These are phyloP conservation scores for Globisporangium acanthophoron DNA, from an alignment of 352 stramenopile species.

Conservation along the genomic window DNA sequence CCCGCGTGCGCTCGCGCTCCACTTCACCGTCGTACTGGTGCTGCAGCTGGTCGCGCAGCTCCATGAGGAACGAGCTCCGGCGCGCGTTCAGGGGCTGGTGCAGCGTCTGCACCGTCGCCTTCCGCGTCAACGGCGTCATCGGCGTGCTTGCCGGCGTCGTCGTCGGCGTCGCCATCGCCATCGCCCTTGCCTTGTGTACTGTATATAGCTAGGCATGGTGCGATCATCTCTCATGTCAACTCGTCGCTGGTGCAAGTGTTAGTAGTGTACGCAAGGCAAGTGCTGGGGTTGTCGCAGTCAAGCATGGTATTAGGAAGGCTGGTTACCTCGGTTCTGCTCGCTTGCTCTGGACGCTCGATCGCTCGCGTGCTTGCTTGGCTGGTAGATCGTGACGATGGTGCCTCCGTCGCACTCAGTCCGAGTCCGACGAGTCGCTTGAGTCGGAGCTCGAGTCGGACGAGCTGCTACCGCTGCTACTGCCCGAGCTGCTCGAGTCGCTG, in stretches of 20 bases:
- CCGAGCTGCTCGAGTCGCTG: constrained; percentile 27
- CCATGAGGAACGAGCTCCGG: constrained; percentile 37
- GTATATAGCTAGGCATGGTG: no score
- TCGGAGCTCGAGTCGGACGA: constrained; percentile 36
- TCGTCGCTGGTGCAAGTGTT: no score
- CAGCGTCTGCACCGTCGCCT: constrained; percentile 16
- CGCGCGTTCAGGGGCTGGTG: constrained; percentile 28
- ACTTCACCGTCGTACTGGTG: constrained; percentile 32
- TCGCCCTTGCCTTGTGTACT: no score
- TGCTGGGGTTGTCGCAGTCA: no score
- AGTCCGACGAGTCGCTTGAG: constrained; percentile 24
- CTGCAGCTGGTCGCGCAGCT: constrained; percentile 59
- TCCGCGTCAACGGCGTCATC: constrained; percentile 9
- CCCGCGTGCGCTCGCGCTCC: constrained; percentile 35
- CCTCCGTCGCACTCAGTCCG: constrained; percentile 12
- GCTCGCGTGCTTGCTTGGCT: background rate
- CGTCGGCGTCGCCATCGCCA: background rate
- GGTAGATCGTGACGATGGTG: background rate
- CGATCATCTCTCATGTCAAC: no score
- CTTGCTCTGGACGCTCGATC: background rate
- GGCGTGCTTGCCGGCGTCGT: constrained; percentile 1
- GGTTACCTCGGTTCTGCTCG: background rate
- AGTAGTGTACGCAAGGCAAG: no score
- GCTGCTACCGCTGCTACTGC: constrained; percentile 21
- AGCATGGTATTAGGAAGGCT: no score